Evolutionary conservation across 306 rosid genomes (phyloP).

Genomic region (Trichosanthes cucumerina): DNA sequence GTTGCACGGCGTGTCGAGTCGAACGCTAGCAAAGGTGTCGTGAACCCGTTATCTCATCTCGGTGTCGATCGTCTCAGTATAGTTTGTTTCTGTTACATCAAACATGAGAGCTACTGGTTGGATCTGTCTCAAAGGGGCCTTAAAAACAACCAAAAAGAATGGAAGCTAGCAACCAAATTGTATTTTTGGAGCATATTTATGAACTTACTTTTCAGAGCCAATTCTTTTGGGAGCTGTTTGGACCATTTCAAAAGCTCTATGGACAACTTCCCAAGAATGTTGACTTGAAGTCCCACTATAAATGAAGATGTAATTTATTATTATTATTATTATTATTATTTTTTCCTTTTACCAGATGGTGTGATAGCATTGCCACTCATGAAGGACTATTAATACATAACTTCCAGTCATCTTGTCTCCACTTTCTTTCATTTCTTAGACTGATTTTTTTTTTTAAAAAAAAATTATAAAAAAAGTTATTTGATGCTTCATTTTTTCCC

Average conservation of each 20-base stretch:
- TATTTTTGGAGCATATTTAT: not conserved
- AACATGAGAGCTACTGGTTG: not conserved
- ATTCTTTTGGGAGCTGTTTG: conserved; percentile 12
- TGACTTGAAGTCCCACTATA: conserved; percentile 7
- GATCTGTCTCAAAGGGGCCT: not conserved
- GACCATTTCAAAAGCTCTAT: conserved; percentile 5
- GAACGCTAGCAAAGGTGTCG: conserved; percentile 60
- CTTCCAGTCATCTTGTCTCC: not conserved
- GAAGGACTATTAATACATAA: not conserved
- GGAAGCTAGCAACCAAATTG: not conserved
- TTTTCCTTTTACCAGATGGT: not conserved
- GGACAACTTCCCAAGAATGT: conserved; percentile 9
- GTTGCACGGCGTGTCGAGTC: conserved; percentile 78
- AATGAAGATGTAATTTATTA: conserved; percentile 6
- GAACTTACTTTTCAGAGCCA: not conserved
- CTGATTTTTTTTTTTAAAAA: not conserved
- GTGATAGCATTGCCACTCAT: conserved; percentile 7
- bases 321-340: not conserved
- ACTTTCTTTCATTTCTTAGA: not conserved
- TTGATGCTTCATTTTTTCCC: not conserved
- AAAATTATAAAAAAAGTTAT: too few relatives aligned
- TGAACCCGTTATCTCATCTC: conserved; percentile 13
- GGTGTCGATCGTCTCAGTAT: not conserved
- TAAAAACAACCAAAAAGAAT: not conserved
- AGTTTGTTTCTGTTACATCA: not conserved